Conservation (phyloP, 1,284 basidiomycete genomes). For the Cryptococcus sp. region DNA sequence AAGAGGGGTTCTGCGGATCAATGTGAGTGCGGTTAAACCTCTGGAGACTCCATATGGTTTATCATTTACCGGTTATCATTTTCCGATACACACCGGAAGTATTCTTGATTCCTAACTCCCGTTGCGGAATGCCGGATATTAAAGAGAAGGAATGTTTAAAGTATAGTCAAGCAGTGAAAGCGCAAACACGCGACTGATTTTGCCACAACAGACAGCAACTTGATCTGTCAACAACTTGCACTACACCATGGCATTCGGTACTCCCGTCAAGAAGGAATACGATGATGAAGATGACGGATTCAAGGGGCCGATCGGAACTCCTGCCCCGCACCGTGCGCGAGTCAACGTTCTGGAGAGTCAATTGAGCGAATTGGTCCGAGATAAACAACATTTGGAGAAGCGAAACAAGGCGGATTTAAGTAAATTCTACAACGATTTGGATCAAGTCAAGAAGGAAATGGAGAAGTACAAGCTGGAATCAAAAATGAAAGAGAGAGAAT, state of each 20-base stretch:
- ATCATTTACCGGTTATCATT: too few relatives aligned
- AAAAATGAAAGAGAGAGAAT: slow-evolving; percentile 6
- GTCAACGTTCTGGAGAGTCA: slow-evolving; percentile 31
- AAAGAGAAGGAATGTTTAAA: too few relatives aligned
- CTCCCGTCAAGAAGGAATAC: not conserved
- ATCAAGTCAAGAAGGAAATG: slow-evolving; percentile 17
- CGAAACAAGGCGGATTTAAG: slow-evolving; percentile 18
- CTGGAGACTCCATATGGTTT: too few relatives aligned
- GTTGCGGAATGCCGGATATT: too few relatives aligned
- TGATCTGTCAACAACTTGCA: too few relatives aligned
- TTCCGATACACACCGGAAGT: too few relatives aligned
- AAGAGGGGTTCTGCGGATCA: not conserved
- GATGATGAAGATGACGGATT: slow-evolving; percentile 6
- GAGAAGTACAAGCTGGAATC: slow-evolving; percentile 8
- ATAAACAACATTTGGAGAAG: slow-evolving; percentile 28
- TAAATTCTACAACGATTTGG: slow-evolving; percentile 10
- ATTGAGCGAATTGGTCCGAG: slow-evolving; percentile 34
- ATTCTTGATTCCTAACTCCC: too few relatives aligned
- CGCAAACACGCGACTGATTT: too few relatives aligned
- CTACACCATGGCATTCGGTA: too few relatives aligned
- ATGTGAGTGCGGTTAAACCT: too few relatives aligned
- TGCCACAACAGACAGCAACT: too few relatives aligned
- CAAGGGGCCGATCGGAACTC: slow-evolving; percentile 21
- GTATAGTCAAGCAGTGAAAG: too few relatives aligned
- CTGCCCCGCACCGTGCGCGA: slow-evolving; percentile 28